phyloP scores from a whole-genome alignment of 2,329 filamentous ascomycete genomes.

The Hypocrella siamensis region DNA sequence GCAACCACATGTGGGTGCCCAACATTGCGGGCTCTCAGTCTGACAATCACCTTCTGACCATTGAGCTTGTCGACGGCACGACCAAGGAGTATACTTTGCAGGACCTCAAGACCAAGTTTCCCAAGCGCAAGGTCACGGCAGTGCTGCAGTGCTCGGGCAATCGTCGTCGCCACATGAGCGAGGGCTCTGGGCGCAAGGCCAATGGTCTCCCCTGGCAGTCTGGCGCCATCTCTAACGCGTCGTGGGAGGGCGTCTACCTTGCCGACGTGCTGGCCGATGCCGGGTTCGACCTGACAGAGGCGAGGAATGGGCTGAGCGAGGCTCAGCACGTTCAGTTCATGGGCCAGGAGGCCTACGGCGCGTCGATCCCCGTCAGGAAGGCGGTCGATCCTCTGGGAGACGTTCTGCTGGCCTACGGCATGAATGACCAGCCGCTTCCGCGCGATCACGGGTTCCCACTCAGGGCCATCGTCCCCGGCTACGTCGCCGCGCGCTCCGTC shows the following conservation, averaged over 20 bases:
- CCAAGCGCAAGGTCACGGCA: conserved; percentile 33
- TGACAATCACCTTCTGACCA: conserved; percentile 27
- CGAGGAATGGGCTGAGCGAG: conserved; percentile 19
- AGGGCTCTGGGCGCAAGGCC: conserved; percentile 24
- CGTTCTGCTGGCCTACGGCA: conserved; percentile 49
- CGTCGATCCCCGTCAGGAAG: conserved; percentile 44
- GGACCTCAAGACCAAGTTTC: conserved; percentile 37
- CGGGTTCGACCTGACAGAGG: conserved; percentile 27
- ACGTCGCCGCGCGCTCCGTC: conserved; percentile 50
- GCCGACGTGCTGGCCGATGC: conserved; percentile 40
- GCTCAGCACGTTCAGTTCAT: conserved; percentile 40
- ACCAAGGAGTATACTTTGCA: conserved; percentile 34
- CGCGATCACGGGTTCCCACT: conserved; percentile 52
- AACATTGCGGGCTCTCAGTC: conserved; percentile 21
- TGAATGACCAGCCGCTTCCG: conserved; percentile 49
- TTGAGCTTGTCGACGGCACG: conserved; percentile 40
- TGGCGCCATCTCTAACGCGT: conserved; percentile 44
- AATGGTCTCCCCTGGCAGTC: conserved; percentile 44
- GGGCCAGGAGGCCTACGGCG: conserved; percentile 43
- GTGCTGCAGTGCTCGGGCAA: conserved; percentile 47
- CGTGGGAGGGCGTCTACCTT: conserved; percentile 41
- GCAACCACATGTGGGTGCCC: conserved; percentile 51
- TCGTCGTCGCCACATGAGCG: conserved; percentile 42
- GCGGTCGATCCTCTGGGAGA: conserved; percentile 45
- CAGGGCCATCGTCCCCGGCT: conserved; percentile 45